phyloP scores from a whole-genome alignment of 768 basidiomycete genomes.

The Galerina marginata region DNA sequence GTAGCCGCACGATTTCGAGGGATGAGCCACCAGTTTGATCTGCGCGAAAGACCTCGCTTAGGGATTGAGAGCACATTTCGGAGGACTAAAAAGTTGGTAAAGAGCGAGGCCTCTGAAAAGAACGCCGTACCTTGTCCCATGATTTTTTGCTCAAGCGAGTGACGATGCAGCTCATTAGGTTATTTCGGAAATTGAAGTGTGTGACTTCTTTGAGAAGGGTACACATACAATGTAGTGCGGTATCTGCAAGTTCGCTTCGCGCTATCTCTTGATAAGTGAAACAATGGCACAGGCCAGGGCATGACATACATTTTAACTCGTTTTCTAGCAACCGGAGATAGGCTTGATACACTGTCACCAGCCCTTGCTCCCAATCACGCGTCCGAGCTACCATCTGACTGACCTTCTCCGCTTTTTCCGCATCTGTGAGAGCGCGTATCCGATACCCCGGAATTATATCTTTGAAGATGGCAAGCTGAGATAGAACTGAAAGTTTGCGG shows the following conservation, averaged over 20 bases:
- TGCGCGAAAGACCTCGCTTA: conserved; percentile 82
- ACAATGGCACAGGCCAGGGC: conserved; percentile 15
- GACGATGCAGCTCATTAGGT: conserved; percentile 89
- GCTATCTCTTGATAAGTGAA: conserved; percentile 41
- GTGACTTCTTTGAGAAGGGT: conserved; percentile 80
- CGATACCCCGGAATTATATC: conserved; percentile 97
- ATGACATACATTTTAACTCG: conserved; percentile 79
- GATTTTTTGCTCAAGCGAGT: conserved; percentile 81
- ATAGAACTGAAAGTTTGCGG: conserved; percentile 86
- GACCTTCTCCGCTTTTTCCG: conserved; percentile 92
- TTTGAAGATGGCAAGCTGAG: conserved; percentile 92
- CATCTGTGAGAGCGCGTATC: conserved; percentile 88
- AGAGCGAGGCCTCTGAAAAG: conserved; percentile 17
- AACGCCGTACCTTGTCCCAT: conserved; percentile 80
- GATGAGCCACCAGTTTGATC: conserved; percentile 85
- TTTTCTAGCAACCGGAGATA: conserved; percentile 86
- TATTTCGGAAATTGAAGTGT: conserved; percentile 96
- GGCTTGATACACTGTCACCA: conserved; percentile 85
- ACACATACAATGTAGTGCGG: conserved; percentile 86
- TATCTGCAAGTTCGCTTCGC: conserved; percentile 67
- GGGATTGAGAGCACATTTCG: conserved; percentile 80
- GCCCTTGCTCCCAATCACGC: conserved; percentile 95
- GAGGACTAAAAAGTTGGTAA: conserved; percentile 61
- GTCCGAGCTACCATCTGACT: conserved; percentile 89
- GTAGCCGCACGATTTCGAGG: conserved; percentile 84